Evolutionary conservation across 2,329 filamentous ascomycete genomes (phyloP), one percentile per base, ranked within the genome.

Genomic region (Lasiodiplodia gonubiensis): DNA sequence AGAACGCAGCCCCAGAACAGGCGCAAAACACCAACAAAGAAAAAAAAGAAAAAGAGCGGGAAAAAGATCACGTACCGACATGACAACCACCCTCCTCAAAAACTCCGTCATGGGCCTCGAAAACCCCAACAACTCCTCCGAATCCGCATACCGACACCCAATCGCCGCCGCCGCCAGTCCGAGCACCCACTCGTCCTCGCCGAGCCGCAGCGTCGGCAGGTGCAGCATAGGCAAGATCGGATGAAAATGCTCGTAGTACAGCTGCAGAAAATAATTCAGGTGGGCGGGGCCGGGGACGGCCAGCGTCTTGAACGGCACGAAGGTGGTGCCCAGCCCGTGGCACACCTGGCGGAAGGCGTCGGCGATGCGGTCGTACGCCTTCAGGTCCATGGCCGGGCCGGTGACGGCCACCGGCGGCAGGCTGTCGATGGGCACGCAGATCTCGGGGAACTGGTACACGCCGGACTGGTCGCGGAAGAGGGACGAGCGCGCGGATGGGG

Each of bases 191-290:
- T 63, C 49, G 21, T 59, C 57, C 30, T 67, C 49, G 33, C 42
- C 46, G 11, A 63, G 35, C 27, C 30, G 18, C 42, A 63, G 21
- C 2, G 66, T 63, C 16, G 57, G 55, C 10, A 48, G 37, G 21
- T 67, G 66, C 14, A 67, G 57, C 11, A 67, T 64, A 4, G 66
- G 66, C 18, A 67, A 30, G 2, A 67, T 37, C 12, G 66, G 66
- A 14, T 67, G 48, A 16, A 67, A 63, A 3, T 67, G 54, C 49
- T 67, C 66, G 49, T 49, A 67, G 21, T 67, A 67, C 7, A 63
- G 55, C 30, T 67, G 46, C 11, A 63, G 16, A 16, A 67, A 64
- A 16, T 67, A 67, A 10, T 67, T 67, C 16, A 67, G 25, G 3
- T 63, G 66, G 1, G n/a, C 54, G 12, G 37, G 54, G 1, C 27